Evolutionary conservation across 2,329 filamentous ascomycete genomes (phyloP).

Genomic region (Ascochyta fabae): DNA sequence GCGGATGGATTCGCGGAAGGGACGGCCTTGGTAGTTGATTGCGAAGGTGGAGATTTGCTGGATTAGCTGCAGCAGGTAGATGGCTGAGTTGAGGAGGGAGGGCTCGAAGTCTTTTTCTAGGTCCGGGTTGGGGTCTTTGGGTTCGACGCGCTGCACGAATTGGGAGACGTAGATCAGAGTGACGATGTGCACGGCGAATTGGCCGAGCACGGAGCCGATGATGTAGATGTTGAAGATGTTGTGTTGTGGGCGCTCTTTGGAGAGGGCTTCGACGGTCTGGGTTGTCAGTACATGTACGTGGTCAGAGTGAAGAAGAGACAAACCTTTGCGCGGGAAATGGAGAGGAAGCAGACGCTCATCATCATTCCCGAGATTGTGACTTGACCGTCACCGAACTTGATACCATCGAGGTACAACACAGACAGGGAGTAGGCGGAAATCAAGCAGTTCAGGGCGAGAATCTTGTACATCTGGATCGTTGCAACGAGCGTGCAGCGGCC

Average conservation of each 20-base stretch:
- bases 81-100: slow-evolving; percentile 92
- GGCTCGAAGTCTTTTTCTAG: slow-evolving; percentile 94
- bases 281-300: slow-evolving; percentile 32
- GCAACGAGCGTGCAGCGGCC: slow-evolving; percentile 96
- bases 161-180: slow-evolving; percentile 94
- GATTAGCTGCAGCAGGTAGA: slow-evolving; percentile 96
- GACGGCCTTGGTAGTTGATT: slow-evolving; percentile 98
- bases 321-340: slow-evolving; percentile 92
- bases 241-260: slow-evolving; percentile 95
- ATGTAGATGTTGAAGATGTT: slow-evolving; percentile 99
- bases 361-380: slow-evolving; percentile 99
- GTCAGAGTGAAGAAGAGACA: slow-evolving; percentile 23
- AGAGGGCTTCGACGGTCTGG: slow-evolving; percentile 86
- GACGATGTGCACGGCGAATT: slow-evolving; percentile 94
- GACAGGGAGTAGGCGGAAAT: slow-evolving; percentile 97
- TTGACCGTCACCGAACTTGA: slow-evolving; percentile 98
- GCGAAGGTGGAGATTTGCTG: slow-evolving; percentile 99
- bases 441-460: slow-evolving; percentile 94
- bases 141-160: slow-evolving; percentile 83
- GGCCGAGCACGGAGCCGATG: slow-evolving; percentile 94
- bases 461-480: slow-evolving; percentile 99
- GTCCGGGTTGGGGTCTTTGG: slow-evolving; percentile 73
- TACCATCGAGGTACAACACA: slow-evolving; percentile 95
- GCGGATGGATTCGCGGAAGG: slow-evolving; percentile 93
- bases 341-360: slow-evolving; percentile 99